Evolutionary conservation across 2,329 filamentous ascomycete genomes (phyloP).

Genomic region (Amylocarpus encephaloides): DNA sequence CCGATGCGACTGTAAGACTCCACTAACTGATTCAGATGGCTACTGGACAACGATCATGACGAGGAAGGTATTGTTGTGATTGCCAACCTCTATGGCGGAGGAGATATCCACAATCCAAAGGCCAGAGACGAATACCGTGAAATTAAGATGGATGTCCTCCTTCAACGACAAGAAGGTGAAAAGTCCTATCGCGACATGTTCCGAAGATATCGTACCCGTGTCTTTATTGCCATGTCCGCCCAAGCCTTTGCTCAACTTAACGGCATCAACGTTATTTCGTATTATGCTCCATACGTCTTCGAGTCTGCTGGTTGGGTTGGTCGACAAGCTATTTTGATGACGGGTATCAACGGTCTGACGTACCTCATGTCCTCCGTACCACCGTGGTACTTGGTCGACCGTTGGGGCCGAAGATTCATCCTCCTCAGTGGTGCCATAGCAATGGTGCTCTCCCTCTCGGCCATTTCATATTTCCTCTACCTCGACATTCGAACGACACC

Average conservation of each 20-base stretch:
- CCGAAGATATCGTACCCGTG: conserved; percentile 79
- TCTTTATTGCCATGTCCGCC: conserved; percentile 98
- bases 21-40: conserved; percentile 61
- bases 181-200: conserved; percentile 93
- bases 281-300: conserved; percentile 95
- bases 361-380: conserved; percentile 90
- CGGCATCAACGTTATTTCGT: conserved; percentile 98
- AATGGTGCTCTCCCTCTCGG: conserved; percentile 81
- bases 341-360: conserved; percentile 87
- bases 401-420: conserved; percentile 83
- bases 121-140: conserved; percentile 95
- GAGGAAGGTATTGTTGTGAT: conserved; percentile 98
- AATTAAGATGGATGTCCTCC: conserved; percentile 95
- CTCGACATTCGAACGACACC: conserved; percentile 75
- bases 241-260: conserved; percentile 94
- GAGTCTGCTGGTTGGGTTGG: conserved; percentile 95
- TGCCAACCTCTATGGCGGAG: conserved; percentile 91
- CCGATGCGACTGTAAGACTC: neutral
- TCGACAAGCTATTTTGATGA: conserved; percentile 90
- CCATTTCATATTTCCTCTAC: conserved; percentile 93
- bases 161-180: conserved; percentile 92
- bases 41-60: conserved; percentile 94
- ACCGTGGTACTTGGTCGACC: conserved; percentile 94
- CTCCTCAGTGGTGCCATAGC: conserved; percentile 81
- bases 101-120: conserved; percentile 88